Percentiles rank a stretch among this genome's conserved stretches.
phyloP scores from a whole-genome alignment of 306 rosid genomes.

The Fagus sylvatica region DNA sequence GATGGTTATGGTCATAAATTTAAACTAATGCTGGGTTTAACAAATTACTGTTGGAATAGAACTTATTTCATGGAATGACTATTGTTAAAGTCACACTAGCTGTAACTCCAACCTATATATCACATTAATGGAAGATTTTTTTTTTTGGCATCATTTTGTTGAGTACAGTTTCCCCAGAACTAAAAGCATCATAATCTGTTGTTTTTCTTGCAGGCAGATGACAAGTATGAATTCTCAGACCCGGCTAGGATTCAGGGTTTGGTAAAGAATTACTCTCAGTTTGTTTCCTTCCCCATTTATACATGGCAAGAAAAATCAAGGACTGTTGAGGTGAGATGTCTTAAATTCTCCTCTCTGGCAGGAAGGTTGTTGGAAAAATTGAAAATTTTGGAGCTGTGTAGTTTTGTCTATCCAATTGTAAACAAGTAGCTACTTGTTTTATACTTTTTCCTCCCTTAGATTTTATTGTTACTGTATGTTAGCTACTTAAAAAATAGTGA shows the following conservation, averaged over 20 bases:
- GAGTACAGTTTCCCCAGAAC: neutral
- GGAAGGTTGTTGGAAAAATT: slow-evolving; percentile 8
- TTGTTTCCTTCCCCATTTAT: slow-evolving; percentile 94
- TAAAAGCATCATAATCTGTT: neutral
- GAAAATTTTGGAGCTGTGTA: neutral
- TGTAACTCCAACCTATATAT: too few species aligned
- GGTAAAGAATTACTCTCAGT: slow-evolving; percentile 97
- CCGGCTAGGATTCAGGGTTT: slow-evolving; percentile 77
- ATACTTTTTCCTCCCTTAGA: neutral
- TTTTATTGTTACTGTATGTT: neutral
- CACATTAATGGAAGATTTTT: too few species aligned
- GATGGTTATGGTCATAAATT: too few species aligned
- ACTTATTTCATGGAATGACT: too few species aligned
- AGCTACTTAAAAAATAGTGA: neutral
- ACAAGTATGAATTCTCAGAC: slow-evolving; percentile 94
- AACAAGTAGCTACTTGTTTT: neutral
- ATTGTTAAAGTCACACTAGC: too few species aligned
- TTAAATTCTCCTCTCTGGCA: slow-evolving; percentile 1
- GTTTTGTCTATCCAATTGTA: neutral
- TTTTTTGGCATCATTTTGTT: neutral
- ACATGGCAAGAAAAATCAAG: slow-evolving; percentile 96
- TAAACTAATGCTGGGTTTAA: too few species aligned
- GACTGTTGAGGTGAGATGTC: slow-evolving; percentile 73
- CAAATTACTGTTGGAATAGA: too few species aligned
- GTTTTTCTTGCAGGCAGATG: slow-evolving; percentile 60